Conservation (phyloP, 495 filamentous ascomycete genomes). For the Aspergillus asperescens region DNA sequence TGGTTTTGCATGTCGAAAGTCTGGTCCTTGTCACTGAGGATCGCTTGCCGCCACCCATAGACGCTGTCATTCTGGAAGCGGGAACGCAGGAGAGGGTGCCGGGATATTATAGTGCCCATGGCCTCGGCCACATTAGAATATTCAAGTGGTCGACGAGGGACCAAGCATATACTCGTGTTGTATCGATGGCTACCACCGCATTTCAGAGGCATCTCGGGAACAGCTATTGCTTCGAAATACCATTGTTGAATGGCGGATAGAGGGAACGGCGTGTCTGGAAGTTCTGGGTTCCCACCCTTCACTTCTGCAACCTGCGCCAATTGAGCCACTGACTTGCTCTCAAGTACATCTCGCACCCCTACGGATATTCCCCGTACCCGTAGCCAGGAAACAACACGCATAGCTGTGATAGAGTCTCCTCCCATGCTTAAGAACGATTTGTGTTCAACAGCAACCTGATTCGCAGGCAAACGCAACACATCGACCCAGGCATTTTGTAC, state of each 20-base stretch:
- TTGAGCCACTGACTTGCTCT: slow-evolving; percentile 8
- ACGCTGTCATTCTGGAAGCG: slow-evolving; percentile 4
- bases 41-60: background rate
- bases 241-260: slow-evolving; percentile 9
- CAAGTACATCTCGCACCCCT: slow-evolving; percentile 29
- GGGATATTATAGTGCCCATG: background rate
- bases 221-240: background rate
- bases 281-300: background rate
- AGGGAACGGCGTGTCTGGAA: background rate
- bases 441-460: slow-evolving; percentile 14
- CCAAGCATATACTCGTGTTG: background rate
- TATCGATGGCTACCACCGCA: background rate
- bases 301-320: background rate
- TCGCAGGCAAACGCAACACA: slow-evolving; percentile 17
- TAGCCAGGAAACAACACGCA: slow-evolving; percentile 43
- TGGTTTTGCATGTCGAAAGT: background rate
- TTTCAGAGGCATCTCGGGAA: background rate
- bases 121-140: background rate
- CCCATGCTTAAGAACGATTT: slow-evolving; percentile 27
- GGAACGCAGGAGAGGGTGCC: slow-evolving; percentile 2
- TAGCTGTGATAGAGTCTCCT: slow-evolving; percentile 49
- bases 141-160: background rate
- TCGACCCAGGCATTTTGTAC: slow-evolving; percentile 20
- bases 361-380: slow-evolving; percentile 16
- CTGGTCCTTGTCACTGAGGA: background rate